Percentiles rank a stretch among this genome's conserved stretches.
phyloP scores from a whole-genome alignment of 2,329 filamentous ascomycete genomes.

The Ophiocordyceps camponoti-rufipedis region DNA sequence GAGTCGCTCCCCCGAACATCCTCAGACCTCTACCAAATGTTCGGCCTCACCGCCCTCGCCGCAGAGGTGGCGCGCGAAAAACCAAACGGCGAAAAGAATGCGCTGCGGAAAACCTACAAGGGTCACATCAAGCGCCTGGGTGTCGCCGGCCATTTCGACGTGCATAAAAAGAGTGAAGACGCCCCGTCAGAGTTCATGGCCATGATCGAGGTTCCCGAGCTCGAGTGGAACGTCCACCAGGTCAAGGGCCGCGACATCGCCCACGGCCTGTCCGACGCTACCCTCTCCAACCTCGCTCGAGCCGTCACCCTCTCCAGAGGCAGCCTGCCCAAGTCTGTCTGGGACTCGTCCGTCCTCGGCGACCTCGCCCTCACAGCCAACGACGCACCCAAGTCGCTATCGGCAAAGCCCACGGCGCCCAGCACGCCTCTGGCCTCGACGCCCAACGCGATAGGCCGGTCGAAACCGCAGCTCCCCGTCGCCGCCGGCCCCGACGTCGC shows the following conservation, averaged over 20 bases:
- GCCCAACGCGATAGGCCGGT: slow-evolving; percentile 14
- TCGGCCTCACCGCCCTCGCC: slow-evolving; percentile 35
- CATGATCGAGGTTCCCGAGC: slow-evolving; percentile 31
- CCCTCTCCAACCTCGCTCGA: slow-evolving; percentile 24
- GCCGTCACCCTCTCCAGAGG: slow-evolving; percentile 41
- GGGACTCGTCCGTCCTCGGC: slow-evolving; percentile 40
- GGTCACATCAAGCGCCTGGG: slow-evolving; percentile 47
- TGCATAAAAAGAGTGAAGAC: slow-evolving; percentile 32
- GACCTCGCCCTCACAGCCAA: slow-evolving; percentile 28
- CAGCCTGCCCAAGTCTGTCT: slow-evolving; percentile 31
- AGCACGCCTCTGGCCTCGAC: slow-evolving; percentile 27
- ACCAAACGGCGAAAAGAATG: slow-evolving; percentile 49
- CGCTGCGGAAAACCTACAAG: slow-evolving; percentile 49
- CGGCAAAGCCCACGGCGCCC: slow-evolving; percentile 30
- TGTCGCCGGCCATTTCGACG: slow-evolving; percentile 42
- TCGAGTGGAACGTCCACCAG: slow-evolving; percentile 36
- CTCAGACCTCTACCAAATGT: slow-evolving; percentile 41
- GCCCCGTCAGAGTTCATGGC: slow-evolving; percentile 32
- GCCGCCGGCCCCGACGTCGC: slow-evolving; percentile 22
- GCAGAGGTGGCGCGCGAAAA: slow-evolving; percentile 44
- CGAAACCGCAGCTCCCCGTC: slow-evolving; percentile 18
- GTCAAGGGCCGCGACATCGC: slow-evolving; percentile 36
- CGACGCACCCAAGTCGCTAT: slow-evolving; percentile 20
- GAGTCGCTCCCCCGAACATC: slow-evolving; percentile 28
- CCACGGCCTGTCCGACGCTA: slow-evolving; percentile 29